phyloP scores from a whole-genome alignment of 768 basidiomycete genomes.

The Russula griseocarnosa region DNA sequence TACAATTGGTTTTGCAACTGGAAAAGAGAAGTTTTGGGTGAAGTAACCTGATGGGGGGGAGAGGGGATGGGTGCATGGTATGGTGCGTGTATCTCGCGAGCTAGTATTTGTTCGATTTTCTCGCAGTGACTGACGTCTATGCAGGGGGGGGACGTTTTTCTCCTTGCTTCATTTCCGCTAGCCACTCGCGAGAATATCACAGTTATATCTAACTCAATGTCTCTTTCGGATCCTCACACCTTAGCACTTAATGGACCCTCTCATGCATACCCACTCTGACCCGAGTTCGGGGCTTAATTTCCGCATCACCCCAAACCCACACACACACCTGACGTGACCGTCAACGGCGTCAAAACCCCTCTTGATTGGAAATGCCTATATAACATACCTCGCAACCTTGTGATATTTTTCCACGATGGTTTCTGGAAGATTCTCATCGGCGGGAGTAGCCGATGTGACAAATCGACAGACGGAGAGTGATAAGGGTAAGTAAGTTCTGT shows the following conservation, averaged over 20 bases:
- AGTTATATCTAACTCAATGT: slow-evolving; percentile 20
- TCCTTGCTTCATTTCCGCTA: slow-evolving; percentile 23
- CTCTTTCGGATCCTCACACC: slow-evolving; percentile 11
- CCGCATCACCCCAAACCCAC: slow-evolving; percentile 11
- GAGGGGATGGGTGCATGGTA: neutral
- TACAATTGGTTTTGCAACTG: slow-evolving; percentile 7
- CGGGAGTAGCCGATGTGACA: slow-evolving; percentile 22
- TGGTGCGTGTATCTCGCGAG: neutral
- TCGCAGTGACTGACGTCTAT: slow-evolving; percentile 14
- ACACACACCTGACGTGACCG: slow-evolving; percentile 8
- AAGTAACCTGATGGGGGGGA: neutral
- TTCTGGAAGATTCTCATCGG: slow-evolving; percentile 16
- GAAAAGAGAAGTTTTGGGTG: slow-evolving; percentile 1
- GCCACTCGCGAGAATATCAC: slow-evolving; percentile 23
- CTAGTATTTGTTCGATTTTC: neutral
- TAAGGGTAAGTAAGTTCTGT: slow-evolving; percentile 8
- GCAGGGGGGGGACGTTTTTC: slow-evolving; percentile 13
- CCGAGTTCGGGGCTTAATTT: slow-evolving; percentile 20
- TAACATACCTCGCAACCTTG: slow-evolving; percentile 12
- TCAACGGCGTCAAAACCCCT: neutral
- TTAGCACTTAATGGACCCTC: slow-evolving; percentile 9
- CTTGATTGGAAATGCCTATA: neutral
- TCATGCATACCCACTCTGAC: slow-evolving; percentile 11
- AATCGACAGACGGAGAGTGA: slow-evolving; percentile 9
- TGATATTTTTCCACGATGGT: slow-evolving; percentile 14